Conservation (phyloP, 495 filamentous ascomycete genomes). For the Chaetomium tenue region DNA sequence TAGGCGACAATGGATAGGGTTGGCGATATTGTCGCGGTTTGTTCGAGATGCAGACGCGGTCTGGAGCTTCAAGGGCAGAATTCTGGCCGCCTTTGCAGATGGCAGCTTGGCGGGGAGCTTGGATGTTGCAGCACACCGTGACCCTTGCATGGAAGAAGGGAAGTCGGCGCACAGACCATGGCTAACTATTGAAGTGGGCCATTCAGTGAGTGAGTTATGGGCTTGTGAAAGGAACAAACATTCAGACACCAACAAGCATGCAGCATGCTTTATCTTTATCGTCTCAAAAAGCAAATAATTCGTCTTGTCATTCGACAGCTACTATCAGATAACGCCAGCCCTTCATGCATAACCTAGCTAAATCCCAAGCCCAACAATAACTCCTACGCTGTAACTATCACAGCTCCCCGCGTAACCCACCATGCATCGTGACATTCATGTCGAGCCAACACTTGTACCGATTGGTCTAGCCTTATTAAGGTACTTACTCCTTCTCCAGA, state of each 20-base stretch:
- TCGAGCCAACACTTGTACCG: not conserved
- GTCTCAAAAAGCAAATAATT: not conserved
- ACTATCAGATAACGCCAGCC: conserved; percentile 14
- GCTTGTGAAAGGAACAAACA: not conserved
- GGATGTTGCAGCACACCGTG: not conserved
- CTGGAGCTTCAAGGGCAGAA: conserved; percentile 32
- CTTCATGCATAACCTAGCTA: conserved; percentile 17
- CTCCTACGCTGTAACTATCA: not conserved
- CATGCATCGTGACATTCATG: conserved; percentile 17
- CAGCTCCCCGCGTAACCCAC: not conserved
- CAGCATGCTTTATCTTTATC: not conserved
- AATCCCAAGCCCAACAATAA: conserved; percentile 15
- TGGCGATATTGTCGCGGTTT: conserved; percentile 27
- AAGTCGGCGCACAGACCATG: not conserved
- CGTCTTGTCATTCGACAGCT: not conserved
- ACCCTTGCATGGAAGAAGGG: not conserved
- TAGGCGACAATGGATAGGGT: conserved; percentile 25
- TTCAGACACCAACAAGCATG: not conserved
- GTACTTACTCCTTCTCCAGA: conserved; percentile 67
- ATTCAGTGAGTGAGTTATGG: not conserved
- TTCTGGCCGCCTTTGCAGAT: conserved; percentile 28
- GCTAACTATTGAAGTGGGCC: not conserved
- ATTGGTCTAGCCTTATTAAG: not conserved
- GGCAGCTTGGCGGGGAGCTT: conserved; percentile 26
- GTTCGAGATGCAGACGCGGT: conserved; percentile 27